Evolutionary conservation across 2,329 filamentous ascomycete species (phyloP), one percentile per base, ranked within the genome.

Genomic region (Aspergillus jensenii): DNA sequence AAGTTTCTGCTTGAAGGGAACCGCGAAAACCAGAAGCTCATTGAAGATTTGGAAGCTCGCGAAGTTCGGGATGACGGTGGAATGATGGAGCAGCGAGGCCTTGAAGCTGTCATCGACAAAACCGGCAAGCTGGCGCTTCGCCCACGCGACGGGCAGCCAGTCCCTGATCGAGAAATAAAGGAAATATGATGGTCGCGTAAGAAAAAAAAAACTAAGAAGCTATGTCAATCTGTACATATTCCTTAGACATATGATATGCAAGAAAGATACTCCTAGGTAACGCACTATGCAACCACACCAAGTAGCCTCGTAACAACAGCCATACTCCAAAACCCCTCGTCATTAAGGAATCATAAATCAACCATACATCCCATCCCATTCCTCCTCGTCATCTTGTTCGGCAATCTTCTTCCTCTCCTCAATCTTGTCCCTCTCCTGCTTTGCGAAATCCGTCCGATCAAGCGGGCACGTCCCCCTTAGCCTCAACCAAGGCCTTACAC

Each of bases 401-500:
- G 70, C 75, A 8, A 73, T 65, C 56, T 72, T 71, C 67, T 75
- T 77, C 62, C 63, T 82, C 77, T 60, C 84, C 76, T 65, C 83
- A 74, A 64, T 77, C 73, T 70, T 81, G 68, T 76, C 82, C 71
- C 73, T 76, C 62, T 79, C 72, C 73, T 82, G 79, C 74, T 86
- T 85, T 17, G 83, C 74, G 58, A 88, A 76, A 68, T 83, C 81
- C 67, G 81, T 79, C 51, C 86, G 78, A 68, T 87, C 85, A 48
- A 88, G 75, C 17, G 85, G 85, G 72, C 85, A 88, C 19, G 85
- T 87, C 8, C 84, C 82, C 61, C 86, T 83, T 55, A 88, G 75
- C 62, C 86, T 81, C 61, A 88, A 71, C 86, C 86, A 88, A 0
- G 86, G 85, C 58, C 80, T 74, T 60, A 88, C 84, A 70, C 86